Evolutionary conservation across 192 early-diverging fungal species (phyloP).

Genomic region (Coemansia sp.): DNA sequence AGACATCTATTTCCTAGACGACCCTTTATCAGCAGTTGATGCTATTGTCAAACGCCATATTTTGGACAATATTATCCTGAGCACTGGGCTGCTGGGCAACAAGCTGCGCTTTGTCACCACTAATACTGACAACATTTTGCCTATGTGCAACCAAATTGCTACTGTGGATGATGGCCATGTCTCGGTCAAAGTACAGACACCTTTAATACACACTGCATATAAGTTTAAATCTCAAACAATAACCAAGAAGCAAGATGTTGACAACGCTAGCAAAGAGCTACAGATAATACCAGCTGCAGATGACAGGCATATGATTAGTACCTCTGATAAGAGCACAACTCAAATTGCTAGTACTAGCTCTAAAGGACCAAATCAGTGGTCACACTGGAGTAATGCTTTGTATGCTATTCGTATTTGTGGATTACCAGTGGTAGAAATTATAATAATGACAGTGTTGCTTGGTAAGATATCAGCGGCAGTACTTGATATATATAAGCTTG

Average conservation of each 20-base stretch:
- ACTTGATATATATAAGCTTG: neutral
- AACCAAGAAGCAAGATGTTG: slow-evolving; percentile 7
- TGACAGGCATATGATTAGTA: neutral
- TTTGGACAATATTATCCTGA: slow-evolving; percentile 60
- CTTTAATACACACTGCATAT: slow-evolving; percentile 19
- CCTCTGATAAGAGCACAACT: too few species aligned
- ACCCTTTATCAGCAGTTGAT: slow-evolving; percentile 69
- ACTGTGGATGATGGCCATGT: slow-evolving; percentile 18
- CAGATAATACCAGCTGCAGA: neutral
- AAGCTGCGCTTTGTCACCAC: slow-evolving; percentile 53
- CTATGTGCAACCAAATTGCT: slow-evolving; percentile 27
- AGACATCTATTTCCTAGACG: too few species aligned
- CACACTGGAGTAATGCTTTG: slow-evolving; percentile 58
- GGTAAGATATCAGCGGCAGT: neutral
- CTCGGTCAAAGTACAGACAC: slow-evolving; percentile 49
- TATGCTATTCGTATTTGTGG: too few species aligned
- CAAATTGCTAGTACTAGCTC: too few species aligned
- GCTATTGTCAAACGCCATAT: slow-evolving; percentile 68
- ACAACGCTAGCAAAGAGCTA: too few species aligned
- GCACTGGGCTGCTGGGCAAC: too few species aligned
- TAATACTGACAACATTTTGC: slow-evolving; percentile 25
- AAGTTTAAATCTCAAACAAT: slow-evolving; percentile 22
- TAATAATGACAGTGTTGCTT: neutral
- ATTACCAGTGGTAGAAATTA: neutral
- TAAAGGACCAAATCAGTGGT: neutral